phyloP scores from a whole-genome alignment of 768 basidiomycete species.

The Panaeolus papilionaceus region DNA sequence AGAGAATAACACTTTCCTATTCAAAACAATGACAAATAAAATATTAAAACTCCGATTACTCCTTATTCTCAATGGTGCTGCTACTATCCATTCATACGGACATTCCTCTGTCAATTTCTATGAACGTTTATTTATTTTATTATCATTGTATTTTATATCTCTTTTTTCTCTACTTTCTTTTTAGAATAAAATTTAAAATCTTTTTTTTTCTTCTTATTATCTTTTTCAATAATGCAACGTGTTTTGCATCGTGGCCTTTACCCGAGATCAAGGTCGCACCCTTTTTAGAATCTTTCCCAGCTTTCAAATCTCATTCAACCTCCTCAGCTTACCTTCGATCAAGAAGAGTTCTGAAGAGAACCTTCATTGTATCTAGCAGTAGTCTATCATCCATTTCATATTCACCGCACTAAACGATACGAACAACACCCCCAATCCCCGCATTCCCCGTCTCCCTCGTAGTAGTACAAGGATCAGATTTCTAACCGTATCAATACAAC shows the following conservation, averaged over 20 bases:
- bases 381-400: slow-evolving; percentile 18
- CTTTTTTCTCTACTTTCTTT: background rate
- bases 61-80: no score
- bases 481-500: background rate
- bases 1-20: slow-evolving; percentile 7
- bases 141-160: background rate
- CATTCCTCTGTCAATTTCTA: slow-evolving; percentile 9
- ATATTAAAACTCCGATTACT: slow-evolving; percentile 15
- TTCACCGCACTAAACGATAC: background rate
- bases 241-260: slow-evolving; percentile 45
- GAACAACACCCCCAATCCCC: background rate
- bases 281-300: slow-evolving; percentile 13
- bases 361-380: background rate
- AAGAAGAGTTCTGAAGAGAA: slow-evolving; percentile 1
- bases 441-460: no score
- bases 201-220: background rate
- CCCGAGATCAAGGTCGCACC: slow-evolving; percentile 15
- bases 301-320: slow-evolving; percentile 5
- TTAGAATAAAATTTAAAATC: background rate
- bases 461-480: background rate
- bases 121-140: slow-evolving; percentile 4
- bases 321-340: background rate
- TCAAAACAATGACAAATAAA: background rate
- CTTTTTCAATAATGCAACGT: slow-evolving; percentile 37
- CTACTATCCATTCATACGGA: background rate